phyloP scores from a whole-genome alignment of 1,139 yeast genomes.

The Yamadazyma jaroonii region DNA sequence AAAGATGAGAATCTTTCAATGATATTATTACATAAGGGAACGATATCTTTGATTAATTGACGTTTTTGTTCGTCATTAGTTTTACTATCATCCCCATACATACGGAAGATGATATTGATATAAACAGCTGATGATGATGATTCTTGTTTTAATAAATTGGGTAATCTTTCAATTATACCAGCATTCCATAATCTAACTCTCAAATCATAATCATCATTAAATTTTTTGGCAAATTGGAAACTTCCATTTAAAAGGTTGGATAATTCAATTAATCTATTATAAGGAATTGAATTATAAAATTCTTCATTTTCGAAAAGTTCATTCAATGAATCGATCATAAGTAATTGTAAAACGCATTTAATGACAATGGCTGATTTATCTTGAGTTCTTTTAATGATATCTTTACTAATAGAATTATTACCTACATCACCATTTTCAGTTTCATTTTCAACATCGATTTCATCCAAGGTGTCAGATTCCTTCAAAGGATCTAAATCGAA shows the following conservation, averaged over 20 bases:
- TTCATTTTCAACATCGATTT: constrained; percentile 6
- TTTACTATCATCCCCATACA: constrained; percentile 70
- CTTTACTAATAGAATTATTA: constrained; percentile 21
- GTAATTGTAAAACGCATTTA: constrained; percentile 84
- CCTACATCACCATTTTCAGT: constrained; percentile 11
- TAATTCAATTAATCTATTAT: constrained; percentile 55
- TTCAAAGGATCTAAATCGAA: constrained; percentile 63
- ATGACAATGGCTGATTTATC: constrained; percentile 82
- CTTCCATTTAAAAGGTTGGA: constrained; percentile 63
- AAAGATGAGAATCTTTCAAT: constrained; percentile 67
- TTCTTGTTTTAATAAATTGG: constrained; percentile 89
- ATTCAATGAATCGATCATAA: constrained; percentile 82
- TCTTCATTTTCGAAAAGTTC: constrained; percentile 72
- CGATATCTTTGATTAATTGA: constrained; percentile 50
- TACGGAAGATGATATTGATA: constrained; percentile 73
- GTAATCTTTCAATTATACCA: constrained; percentile 88
- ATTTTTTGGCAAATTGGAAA: constrained; percentile 77
- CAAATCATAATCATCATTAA: constrained; percentile 85
- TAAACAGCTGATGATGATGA: constrained; percentile 86
- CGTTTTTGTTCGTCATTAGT: constrained; percentile 32
- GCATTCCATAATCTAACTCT: constrained; percentile 87
- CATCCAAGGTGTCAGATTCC: background rate
- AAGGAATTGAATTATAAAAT: constrained; percentile 71
- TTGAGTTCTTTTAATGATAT: constrained; percentile 29
- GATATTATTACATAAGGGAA: constrained; percentile 71